phyloP scores from a whole-genome alignment of 768 basidiomycete genomes.

The Grammothele lineata region DNA sequence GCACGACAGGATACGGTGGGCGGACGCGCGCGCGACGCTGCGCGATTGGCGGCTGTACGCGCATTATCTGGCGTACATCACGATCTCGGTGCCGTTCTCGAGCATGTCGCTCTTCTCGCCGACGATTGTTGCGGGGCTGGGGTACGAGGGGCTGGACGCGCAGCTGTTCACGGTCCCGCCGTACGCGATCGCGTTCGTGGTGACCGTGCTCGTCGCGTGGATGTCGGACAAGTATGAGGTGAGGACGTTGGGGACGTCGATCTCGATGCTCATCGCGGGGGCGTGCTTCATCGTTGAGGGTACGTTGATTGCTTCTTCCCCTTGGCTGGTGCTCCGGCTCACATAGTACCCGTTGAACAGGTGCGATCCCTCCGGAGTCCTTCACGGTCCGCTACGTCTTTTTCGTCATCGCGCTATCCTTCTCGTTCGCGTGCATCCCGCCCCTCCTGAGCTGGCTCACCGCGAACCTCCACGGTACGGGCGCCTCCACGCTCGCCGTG shows the following conservation, averaged over 20 bases:
- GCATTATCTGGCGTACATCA: conserved; percentile 40
- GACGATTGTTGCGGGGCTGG: conserved; percentile 63
- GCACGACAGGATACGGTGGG: conserved; percentile 33
- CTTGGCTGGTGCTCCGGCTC: neutral
- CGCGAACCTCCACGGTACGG: conserved; percentile 30
- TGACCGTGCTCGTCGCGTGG: conserved; percentile 19
- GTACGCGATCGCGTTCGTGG: conserved; percentile 33
- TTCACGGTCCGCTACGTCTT: conserved; percentile 30
- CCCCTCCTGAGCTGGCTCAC: conserved; percentile 35
- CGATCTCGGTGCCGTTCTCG: conserved; percentile 42
- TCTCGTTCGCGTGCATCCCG: conserved; percentile 31
- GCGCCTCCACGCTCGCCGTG: conserved; percentile 28
- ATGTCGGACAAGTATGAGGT: conserved; percentile 18
- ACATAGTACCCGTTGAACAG: conserved; percentile 6
- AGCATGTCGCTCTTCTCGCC: conserved; percentile 57
- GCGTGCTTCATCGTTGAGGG: conserved; percentile 20
- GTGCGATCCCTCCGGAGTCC: conserved; percentile 19
- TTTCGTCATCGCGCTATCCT: conserved; percentile 29
- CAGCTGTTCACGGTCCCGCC: conserved; percentile 61
- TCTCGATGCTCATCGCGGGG: conserved; percentile 17
- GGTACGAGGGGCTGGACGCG: conserved; percentile 47
- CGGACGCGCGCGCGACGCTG: conserved; percentile 33
- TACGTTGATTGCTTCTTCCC: neutral
- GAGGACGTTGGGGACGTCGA: conserved; percentile 14
- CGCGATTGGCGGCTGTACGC: conserved; percentile 34